Evolutionary conservation across 495 filamentous ascomycete species (phyloP), one percentile per base, ranked within the genome.

Genomic region (Penicillium longicatenatum): DNA sequence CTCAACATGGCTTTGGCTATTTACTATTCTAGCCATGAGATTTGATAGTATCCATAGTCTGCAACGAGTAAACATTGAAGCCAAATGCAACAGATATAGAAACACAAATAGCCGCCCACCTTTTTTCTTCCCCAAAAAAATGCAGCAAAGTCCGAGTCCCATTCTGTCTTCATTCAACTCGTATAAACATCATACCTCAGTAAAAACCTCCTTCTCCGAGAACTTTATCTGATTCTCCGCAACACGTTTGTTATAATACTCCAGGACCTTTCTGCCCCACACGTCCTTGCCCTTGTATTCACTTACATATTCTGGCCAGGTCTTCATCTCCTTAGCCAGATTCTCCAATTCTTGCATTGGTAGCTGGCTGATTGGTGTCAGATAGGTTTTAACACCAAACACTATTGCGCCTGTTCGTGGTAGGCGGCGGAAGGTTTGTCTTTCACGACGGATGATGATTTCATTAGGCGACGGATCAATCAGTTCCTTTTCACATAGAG

Each of bases 371-470:
- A 84, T 57, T 2, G 71, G 65, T 5, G 73, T 73, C 52, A 84
- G 67, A 19, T 72, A 77, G 1, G 83, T 86, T 59, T 82, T 79
- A 9, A 84, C 83, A 1, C 78, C 81, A 58, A 86, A 84, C 10
- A 82, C 64, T 12, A 86, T 73, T 0, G 81, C 70, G 0, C 70
- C 70, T 1, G 75, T 77, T 1, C 75, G 73, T 22, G 77, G 77
- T 37, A 86, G 63, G 2, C 79, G 65, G 35, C 74, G 76, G 58
- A 86, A 86, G 0, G 79, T 84, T 61, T 86, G 83, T 20, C 81
- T 69, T 60, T 86, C 83, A 26, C 76, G 71, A 16, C 82, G 75
- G 42, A 86, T 72, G 48, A 79, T 64, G 45, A 84, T 72, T 22
- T 81, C 69, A 10, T 70, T 55, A 0, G 75, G 68, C 1, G 64